Evolutionary conservation across 352 stramenopile species (phyloP).

Genomic region (Halophytophthora polymorphica): DNA sequence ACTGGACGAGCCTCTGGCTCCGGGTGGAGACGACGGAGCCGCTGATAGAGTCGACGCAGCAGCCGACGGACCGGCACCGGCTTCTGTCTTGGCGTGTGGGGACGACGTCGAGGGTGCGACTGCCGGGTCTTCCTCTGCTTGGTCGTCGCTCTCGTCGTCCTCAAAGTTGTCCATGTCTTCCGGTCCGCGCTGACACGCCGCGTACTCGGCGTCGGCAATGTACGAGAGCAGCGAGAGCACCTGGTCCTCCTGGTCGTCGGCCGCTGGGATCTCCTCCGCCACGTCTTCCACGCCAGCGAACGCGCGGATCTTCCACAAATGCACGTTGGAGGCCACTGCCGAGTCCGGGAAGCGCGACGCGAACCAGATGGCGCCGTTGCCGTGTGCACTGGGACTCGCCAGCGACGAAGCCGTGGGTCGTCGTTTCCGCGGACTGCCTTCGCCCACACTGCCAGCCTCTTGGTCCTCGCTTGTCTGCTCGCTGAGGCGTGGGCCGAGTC

Average conservation of each 20-base stretch:
- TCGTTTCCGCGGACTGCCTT: slow-evolving; percentile 16
- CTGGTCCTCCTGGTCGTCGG: slow-evolving; percentile 62
- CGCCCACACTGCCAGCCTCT: slow-evolving; percentile 11
- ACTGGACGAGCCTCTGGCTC: slow-evolving; percentile 27
- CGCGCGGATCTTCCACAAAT: slow-evolving; percentile 77
- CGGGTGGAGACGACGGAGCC: slow-evolving; percentile 4
- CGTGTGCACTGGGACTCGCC: slow-evolving; percentile 13
- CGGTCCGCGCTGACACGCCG: slow-evolving; percentile 55
- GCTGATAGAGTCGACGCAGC: slow-evolving; percentile 1
- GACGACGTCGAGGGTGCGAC: slow-evolving; percentile 3
- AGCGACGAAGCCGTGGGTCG: slow-evolving; percentile 9
- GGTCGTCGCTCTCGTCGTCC: slow-evolving; percentile 45
- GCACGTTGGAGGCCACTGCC: slow-evolving; percentile 67
- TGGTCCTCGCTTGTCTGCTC: slow-evolving; percentile 2
- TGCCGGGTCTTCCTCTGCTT: slow-evolving; percentile 29
- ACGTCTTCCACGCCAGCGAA: slow-evolving; percentile 45
- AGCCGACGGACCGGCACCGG: not conserved
- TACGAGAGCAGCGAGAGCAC: slow-evolving; percentile 83
- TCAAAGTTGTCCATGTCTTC: slow-evolving; percentile 45
- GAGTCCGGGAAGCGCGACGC: slow-evolving; percentile 78
- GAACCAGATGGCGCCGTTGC: slow-evolving; percentile 70
- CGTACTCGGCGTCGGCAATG: slow-evolving; percentile 81
- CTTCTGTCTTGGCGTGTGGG: slow-evolving; percentile 4
- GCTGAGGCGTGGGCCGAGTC: not conserved
- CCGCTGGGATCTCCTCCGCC: slow-evolving; percentile 57